Evolutionary conservation across 257 asterid genomes (phyloP), one percentile per base, ranked within the genome.

Genomic region (Salvia rosmarinus): DNA sequence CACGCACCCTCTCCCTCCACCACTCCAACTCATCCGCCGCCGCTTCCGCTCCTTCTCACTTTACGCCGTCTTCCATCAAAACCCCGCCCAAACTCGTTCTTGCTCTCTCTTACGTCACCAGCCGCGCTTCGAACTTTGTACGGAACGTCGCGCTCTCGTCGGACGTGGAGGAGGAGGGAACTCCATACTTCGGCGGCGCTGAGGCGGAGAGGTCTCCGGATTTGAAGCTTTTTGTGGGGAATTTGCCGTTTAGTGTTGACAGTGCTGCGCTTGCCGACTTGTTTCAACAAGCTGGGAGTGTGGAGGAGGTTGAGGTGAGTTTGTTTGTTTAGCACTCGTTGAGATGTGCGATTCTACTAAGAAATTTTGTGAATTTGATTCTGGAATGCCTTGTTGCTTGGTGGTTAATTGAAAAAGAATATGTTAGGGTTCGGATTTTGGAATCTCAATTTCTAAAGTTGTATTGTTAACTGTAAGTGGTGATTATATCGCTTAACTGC

Each of bases 241-340:
- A 94, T 77, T 85, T 94, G 81, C 90, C 99, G 8, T 94, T 88
- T 30, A 74, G 4, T 46, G 95, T 85, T 6, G 96, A 90, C 61
- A 94, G 99, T 16, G 82, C 85, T 2, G 77, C 77, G 34, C 95
- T 94, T 32, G 97, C 99, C 66, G 85, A 75, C 3, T 75, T 94
- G 84, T 89, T 94, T 70, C 80, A 79, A 40, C 83, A 83, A 42
- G 90, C 86, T 44, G 99, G 99, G 16, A 80, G 39, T 58, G 96
- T 94, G 47, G 97, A 94, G 81, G 82, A 81, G 89, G 97, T 88
- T 79, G 97, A 94, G 96, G 99, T 94, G 78, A 7, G 32, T 71
- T 23, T 72, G 11, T 0, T 51, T 20, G 35, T 17, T 4, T 52
- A 25, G 0, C 16, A 49, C 25, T 47, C n/a, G 4, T 59, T 60